Evolutionary conservation across 192 early-diverging fungal species (phyloP).

Genomic region (Coemansia sp.): DNA sequence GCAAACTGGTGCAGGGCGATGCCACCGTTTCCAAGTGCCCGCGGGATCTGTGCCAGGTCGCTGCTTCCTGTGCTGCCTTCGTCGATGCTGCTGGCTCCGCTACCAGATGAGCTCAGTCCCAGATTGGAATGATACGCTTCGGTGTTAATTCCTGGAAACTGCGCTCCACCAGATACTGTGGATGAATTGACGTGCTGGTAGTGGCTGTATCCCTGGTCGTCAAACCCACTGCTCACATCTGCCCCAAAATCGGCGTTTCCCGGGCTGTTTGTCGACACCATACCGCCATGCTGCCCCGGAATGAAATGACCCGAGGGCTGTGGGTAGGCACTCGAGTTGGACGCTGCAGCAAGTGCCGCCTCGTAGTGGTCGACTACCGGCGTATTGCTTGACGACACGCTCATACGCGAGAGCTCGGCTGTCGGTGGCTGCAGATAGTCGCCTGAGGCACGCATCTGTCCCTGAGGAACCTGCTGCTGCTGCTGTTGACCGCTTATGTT

Average conservation of each 20-base stretch:
- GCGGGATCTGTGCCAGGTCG: conserved; percentile 15
- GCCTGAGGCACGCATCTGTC: conserved; percentile 2
- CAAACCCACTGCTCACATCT: conserved; percentile 43
- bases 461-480: conserved; percentile 6
- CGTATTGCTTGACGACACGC: conserved; percentile 6
- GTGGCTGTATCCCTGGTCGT: conserved; percentile 39
- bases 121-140: conserved; percentile 7
- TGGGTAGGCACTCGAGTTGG: conserved; percentile 26
- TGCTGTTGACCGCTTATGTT: conserved; percentile 16
- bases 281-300: conserved; percentile 2
- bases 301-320: conserved; percentile 20
- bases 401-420: conserved; percentile 28
- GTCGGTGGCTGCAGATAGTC: conserved; percentile 17
- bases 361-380: background rate
- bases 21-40: conserved; percentile 10
- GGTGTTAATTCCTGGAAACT: conserved; percentile 15
- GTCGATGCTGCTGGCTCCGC: conserved; percentile 37
- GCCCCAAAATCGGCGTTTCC: conserved; percentile 32
- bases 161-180: background rate
- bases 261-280: conserved; percentile 7
- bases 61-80: conserved; percentile 28
- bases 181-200: conserved; percentile 28
- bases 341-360: background rate
- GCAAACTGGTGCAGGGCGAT: conserved; percentile 34
- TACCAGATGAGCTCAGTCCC: conserved; percentile 15